phyloP scores from a whole-genome alignment of 2,329 filamentous ascomycete species.

The Epichloe amarillans region DNA sequence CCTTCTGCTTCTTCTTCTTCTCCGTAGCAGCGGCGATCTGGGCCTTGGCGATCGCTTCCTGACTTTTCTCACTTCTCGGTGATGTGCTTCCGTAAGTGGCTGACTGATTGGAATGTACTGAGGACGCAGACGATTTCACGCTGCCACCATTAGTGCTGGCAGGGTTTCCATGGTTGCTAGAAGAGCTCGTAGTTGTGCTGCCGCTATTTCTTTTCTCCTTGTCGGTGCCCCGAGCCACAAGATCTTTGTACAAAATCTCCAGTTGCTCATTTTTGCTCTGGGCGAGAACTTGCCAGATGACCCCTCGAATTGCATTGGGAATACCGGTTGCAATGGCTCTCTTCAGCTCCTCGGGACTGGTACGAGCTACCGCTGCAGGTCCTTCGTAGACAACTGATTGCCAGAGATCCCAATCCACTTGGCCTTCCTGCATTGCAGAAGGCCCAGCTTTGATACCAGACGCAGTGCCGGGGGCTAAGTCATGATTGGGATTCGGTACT shows the following conservation, averaged over 20 bases:
- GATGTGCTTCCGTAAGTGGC: constrained; percentile 42
- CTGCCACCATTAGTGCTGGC: constrained; percentile 50
- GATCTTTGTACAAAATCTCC: constrained; percentile 72
- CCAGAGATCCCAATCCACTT: constrained; percentile 99
- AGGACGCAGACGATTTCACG: constrained; percentile 67
- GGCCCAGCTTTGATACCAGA: constrained; percentile 68
- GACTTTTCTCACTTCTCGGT: constrained; percentile 45
- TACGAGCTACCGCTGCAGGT: constrained; percentile 72
- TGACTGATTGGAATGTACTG: constrained; percentile 67
- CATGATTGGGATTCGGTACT: constrained; percentile 52
- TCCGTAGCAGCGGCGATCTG: constrained; percentile 52
- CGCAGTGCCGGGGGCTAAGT: constrained; percentile 71
- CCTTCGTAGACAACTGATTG: constrained; percentile 92
- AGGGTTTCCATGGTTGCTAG: constrained; percentile 37
- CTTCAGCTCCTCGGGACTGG: constrained; percentile 81
- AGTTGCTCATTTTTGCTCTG: constrained; percentile 90
- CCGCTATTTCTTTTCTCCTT: constrained; percentile 55
- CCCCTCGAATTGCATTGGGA: constrained; percentile 87
- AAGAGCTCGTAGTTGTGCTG: constrained; percentile 35
- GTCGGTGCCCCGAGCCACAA: constrained; percentile 67
- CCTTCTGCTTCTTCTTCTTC: constrained; percentile 65
- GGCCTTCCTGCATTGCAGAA: constrained; percentile 52
- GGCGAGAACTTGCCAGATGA: constrained; percentile 95
- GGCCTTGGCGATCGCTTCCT: constrained; percentile 51
- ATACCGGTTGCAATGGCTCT: constrained; percentile 86